A percentile compares a stretch with the other conserved stretches of the same genome.
Conservation (phyloP, 2,329 filamentous ascomycete species). For the Phoma sp. region DNA sequence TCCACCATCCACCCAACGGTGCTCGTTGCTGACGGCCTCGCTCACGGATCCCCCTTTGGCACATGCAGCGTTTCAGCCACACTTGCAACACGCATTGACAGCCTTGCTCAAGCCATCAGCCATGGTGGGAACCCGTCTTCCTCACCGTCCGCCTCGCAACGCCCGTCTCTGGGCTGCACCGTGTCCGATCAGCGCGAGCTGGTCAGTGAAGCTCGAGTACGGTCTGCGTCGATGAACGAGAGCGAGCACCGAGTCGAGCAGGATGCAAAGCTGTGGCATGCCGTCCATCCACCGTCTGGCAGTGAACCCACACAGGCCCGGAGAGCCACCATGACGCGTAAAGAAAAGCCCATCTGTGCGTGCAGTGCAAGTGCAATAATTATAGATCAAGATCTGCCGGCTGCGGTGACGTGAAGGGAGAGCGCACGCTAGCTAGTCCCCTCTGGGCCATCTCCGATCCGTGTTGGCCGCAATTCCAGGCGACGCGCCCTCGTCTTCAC, state of each 20-base stretch:
- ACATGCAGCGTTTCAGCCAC: constrained; percentile 19
- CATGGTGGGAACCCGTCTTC: neutral
- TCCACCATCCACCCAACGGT: constrained; percentile 2
- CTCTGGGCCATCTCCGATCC: constrained; percentile 1
- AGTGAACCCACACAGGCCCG: neutral
- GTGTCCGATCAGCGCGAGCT: neutral
- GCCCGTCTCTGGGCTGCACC: neutral
- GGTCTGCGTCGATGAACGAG: neutral
- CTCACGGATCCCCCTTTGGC: constrained; percentile 3
- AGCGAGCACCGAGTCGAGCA: too few species aligned
- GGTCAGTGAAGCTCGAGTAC: neutral
- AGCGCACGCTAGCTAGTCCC: neutral
- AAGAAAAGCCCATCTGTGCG: constrained; percentile 4
- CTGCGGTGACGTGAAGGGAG: constrained; percentile 11
- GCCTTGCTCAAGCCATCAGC: neutral
- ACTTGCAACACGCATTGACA: constrained; percentile 6
- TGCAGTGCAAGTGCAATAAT: neutral
- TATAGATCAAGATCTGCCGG: constrained; percentile 3
- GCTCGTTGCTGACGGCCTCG: constrained; percentile 1
- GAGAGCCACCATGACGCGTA: constrained; percentile 5
- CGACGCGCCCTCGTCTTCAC: constrained; percentile 15
- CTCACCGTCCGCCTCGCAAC: neutral
- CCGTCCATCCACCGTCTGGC: neutral
- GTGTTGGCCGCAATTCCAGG: constrained; percentile 16
- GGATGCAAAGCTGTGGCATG: too few species aligned